phyloP scores from a whole-genome alignment of 1,139 yeast genomes.

The Candida albicans region DNA sequence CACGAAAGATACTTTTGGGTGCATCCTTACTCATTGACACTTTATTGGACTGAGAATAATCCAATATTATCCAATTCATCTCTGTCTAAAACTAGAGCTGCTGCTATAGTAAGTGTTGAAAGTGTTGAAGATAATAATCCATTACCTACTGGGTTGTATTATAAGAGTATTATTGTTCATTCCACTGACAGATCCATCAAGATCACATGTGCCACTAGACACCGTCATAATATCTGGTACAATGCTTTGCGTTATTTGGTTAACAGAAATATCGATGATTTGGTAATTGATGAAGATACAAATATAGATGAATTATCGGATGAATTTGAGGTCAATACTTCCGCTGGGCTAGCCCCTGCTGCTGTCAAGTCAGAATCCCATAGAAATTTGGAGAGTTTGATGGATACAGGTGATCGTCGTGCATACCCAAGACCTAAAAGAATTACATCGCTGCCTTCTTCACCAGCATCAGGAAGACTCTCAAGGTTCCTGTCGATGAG shows the following conservation, averaged over 20 bases:
- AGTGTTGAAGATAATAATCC: constrained; percentile 86
- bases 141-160: constrained; percentile 84
- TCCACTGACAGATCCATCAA: constrained; percentile 70
- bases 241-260: constrained; percentile 78
- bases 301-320: constrained; percentile 16
- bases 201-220: constrained; percentile 84
- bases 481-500: constrained; percentile 13
- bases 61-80: constrained; percentile 76
- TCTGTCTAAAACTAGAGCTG: constrained; percentile 67
- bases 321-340: constrained; percentile 1
- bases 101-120: constrained; percentile 77
- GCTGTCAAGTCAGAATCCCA: constrained; percentile 13
- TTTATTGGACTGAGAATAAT: constrained; percentile 85
- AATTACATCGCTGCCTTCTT: constrained; percentile 4
- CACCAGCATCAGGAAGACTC: constrained; percentile 7
- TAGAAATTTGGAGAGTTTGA: constrained; percentile 15
- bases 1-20: constrained; percentile 97
- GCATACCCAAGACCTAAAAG: constrained; percentile 18
- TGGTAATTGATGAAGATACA: constrained; percentile 43
- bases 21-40: constrained; percentile 87
- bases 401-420: constrained; percentile 18
- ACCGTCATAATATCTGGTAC: constrained; percentile 90
- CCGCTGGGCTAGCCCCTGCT: constrained; percentile 1
- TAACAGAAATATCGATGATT: constrained; percentile 64
- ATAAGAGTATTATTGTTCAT: constrained; percentile 76